Evolutionary conservation across 2,329 filamentous ascomycete genomes (phyloP).

Genomic region (Neofusicoccum cordaticola): DNA sequence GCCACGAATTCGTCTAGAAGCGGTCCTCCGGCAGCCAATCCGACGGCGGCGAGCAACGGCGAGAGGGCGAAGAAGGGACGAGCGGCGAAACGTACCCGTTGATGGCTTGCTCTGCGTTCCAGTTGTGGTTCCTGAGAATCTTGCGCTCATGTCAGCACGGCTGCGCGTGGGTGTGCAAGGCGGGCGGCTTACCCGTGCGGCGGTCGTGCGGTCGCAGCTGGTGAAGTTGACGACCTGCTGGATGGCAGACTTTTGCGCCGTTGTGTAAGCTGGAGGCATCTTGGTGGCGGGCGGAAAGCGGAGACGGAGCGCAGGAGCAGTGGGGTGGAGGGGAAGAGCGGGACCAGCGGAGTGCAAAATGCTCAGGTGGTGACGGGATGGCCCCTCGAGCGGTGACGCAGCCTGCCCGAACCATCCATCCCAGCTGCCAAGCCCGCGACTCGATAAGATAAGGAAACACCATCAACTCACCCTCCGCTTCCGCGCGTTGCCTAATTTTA

Average conservation of each 20-base stretch:
- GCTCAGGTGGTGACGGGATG: conserved; percentile 7
- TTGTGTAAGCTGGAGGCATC: conserved; percentile 48
- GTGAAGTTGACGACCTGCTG: conserved; percentile 46
- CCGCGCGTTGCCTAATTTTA: not conserved
- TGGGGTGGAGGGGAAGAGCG: conserved; percentile 2
- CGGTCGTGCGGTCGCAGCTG: conserved; percentile 43
- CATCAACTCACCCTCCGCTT: not conserved
- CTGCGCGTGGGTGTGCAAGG: not conserved
- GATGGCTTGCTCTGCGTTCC: conserved; percentile 45
- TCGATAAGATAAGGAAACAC: not conserved
- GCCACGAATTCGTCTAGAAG: not conserved
- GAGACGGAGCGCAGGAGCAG: not conserved
- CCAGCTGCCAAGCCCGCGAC: not conserved
- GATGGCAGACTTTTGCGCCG: conserved; percentile 47
- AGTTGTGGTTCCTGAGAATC: conserved; percentile 44
- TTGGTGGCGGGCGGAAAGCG: conserved; percentile 19
- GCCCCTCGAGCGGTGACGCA: conserved; percentile 17
- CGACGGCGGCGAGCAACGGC: not conserved
- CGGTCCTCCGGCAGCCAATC: not conserved
- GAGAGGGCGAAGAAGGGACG: not conserved
- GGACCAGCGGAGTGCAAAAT: conserved; percentile 5
- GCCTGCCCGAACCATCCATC: not conserved
- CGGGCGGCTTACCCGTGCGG: conserved; percentile 31
- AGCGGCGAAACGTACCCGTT: conserved; percentile 43
- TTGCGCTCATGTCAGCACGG: conserved; percentile 22